A percentile compares a stretch with the other conserved stretches of the same genome.
phyloP scores from a whole-genome alignment of 352 stramenopile species.

The Pythium monospermum region DNA sequence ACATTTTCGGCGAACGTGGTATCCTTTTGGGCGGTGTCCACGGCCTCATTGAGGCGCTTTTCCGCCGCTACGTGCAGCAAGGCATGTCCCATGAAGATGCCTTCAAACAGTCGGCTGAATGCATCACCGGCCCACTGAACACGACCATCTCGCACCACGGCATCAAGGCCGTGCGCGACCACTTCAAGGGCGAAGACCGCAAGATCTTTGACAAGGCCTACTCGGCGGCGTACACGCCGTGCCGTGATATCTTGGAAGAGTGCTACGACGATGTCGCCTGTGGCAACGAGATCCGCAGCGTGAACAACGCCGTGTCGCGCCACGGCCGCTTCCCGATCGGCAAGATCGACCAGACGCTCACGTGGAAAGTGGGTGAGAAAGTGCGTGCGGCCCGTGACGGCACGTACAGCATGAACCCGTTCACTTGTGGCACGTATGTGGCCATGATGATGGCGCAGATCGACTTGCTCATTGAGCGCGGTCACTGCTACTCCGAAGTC shows the following conservation, averaged over 20 bases:
- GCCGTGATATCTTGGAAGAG: conserved; percentile 97
- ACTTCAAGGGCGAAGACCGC: conserved; percentile 91
- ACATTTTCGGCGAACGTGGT: conserved; percentile 98
- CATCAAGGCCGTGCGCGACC: conserved; percentile 96
- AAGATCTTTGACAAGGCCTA: conserved; percentile 94
- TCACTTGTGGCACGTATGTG: conserved; percentile 96
- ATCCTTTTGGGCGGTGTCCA: conserved; percentile 97
- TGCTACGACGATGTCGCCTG: conserved; percentile 98
- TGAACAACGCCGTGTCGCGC: conserved; percentile 96
- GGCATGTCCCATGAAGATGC: conserved; percentile 93
- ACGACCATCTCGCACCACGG: conserved; percentile 97
- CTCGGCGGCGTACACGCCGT: conserved; percentile 92
- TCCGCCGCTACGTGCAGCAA: conserved; percentile 94
- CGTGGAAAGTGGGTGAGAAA: conserved; percentile 96
- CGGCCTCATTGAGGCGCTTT: conserved; percentile 96
- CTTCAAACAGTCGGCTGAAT: conserved; percentile 96
- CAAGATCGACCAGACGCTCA: conserved; percentile 97
- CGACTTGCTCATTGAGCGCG: conserved; percentile 94
- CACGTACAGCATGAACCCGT: conserved; percentile 96
- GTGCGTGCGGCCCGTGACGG: conserved; percentile 92
- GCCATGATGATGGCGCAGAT: conserved; percentile 99
- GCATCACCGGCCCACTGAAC: conserved; percentile 96
- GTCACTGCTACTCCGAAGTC: conserved; percentile 97
- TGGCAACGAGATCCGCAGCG: conserved; percentile 97
- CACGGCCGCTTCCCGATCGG: conserved; percentile 94